Evolutionary conservation across 1,284 basidiomycete species (phyloP).

Genomic region (Irpex sp.): DNA sequence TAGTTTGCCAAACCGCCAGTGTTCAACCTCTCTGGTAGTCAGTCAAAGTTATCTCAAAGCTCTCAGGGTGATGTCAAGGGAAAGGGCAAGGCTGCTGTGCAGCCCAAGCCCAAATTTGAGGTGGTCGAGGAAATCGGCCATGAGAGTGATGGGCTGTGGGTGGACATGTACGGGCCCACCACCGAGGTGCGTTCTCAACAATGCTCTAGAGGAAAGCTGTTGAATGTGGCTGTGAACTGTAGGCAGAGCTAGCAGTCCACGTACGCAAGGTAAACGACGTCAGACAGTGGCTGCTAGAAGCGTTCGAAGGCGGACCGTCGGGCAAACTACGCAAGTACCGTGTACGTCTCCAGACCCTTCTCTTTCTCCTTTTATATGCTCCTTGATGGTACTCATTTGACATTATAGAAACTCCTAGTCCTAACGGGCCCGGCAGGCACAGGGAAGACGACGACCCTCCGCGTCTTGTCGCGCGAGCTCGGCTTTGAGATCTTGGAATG

Average conservation of each 20-base stretch:
- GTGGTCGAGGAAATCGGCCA: slow-evolving; percentile 26
- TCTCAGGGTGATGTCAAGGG: slow-evolving; percentile 31
- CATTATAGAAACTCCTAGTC: slow-evolving; percentile 70
- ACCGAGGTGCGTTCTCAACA: slow-evolving; percentile 45
- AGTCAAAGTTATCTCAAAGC: slow-evolving; percentile 8
- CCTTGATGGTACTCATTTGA: background rate
- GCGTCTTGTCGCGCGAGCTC: slow-evolving; percentile 73
- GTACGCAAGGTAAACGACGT: slow-evolving; percentile 85
- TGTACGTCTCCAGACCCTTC: slow-evolving; percentile 40
- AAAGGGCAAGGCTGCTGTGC: slow-evolving; percentile 35
- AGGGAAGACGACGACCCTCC: slow-evolving; percentile 86
- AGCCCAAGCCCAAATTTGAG: background rate
- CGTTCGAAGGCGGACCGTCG: slow-evolving; percentile 67
- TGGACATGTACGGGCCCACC: slow-evolving; percentile 71
- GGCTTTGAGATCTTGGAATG: slow-evolving; percentile 86
- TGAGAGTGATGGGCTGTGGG: slow-evolving; percentile 55
- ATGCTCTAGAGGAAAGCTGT: background rate
- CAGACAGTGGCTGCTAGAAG: slow-evolving; percentile 81
- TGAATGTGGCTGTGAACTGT: slow-evolving; percentile 1
- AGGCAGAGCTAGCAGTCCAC: slow-evolving; percentile 88
- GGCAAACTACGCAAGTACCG: slow-evolving; percentile 74
- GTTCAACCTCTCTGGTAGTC: slow-evolving; percentile 27
- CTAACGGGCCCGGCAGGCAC: slow-evolving; percentile 89
- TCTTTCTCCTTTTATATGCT: background rate
- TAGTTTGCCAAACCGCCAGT: slow-evolving; percentile 34